A percentile compares a stretch with the other conserved stretches of the same genome.
Conservation (phyloP, 345 rosid genomes). For the Salix udensis region DNA sequence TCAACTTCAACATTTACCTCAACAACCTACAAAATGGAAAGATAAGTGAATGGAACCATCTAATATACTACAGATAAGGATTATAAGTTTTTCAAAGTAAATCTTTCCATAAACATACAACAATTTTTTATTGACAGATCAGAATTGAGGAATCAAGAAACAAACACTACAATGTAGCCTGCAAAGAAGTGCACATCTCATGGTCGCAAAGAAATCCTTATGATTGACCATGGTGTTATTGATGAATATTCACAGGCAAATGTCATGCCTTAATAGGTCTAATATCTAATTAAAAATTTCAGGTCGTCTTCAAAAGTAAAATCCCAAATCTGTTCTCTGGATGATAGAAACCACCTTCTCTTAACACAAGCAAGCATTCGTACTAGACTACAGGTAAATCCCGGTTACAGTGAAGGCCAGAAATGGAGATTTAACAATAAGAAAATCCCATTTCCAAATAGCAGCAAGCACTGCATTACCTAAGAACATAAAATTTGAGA, state of each 20-base stretch:
- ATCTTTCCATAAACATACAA: background rate
- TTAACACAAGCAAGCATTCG: background rate
- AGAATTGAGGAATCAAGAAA: background rate
- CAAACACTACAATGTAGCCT: background rate
- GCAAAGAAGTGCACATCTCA: background rate
- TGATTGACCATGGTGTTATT: background rate
- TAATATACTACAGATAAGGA: background rate
- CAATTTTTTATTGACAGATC: background rate
- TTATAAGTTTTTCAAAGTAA: too few species aligned
- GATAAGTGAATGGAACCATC: background rate
- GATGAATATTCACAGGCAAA: background rate
- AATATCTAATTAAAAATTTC: background rate
- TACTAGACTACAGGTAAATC: background rate
- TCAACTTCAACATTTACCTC: constrained; percentile 77
- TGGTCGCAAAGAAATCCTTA: background rate
- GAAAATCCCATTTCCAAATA: background rate
- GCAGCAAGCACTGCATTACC: background rate
- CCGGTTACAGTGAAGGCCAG: background rate
- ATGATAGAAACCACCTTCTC: background rate
- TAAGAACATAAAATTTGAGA: background rate
- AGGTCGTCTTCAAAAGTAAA: background rate
- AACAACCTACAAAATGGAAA: constrained; percentile 51
- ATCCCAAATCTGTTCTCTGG: background rate
- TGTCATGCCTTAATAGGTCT: too few species aligned
- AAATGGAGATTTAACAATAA: background rate